Conservation (phyloP, 192 early-diverging fungal species). For the Glomus cerebriforme region DNA sequence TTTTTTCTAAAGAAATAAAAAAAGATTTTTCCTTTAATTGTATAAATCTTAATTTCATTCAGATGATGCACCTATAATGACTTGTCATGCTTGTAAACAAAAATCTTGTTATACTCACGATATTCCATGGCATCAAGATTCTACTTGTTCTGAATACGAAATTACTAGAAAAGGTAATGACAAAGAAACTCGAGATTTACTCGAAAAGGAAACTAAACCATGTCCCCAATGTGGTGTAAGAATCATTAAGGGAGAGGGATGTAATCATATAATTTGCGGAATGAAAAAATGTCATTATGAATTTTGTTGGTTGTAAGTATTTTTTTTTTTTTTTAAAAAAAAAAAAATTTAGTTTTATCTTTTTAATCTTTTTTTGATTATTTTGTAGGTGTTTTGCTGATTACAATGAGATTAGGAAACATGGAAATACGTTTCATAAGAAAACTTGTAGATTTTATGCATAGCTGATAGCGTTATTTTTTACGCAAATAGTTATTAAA, state of each 20-base stretch:
- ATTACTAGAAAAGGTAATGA: not conserved
- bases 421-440: not conserved
- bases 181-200: not conserved
- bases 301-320: constrained; percentile 30
- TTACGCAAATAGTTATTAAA: no score
- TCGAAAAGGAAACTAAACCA: constrained; percentile 3
- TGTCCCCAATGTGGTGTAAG: constrained; percentile 24
- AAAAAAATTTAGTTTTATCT: no score
- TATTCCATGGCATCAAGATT: constrained; percentile 1
- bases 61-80: constrained; percentile 31
- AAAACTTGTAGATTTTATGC: not conserved
- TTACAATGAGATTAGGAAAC: not conserved
- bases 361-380: no score
- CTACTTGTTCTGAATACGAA: constrained; percentile 8
- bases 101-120: constrained; percentile 19
- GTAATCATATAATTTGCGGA: constrained; percentile 27
- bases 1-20: not conserved
- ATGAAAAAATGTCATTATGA: not conserved
- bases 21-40: no score
- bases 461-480: no score
- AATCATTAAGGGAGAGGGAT: constrained; percentile 18
- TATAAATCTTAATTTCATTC: not conserved
- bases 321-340: not conserved
- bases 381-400: constrained; percentile 1
- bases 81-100: not conserved